Evolutionary conservation across 371 early-diverging fungal species (phyloP).

Genomic region (Actinomortierella ambigua): DNA sequence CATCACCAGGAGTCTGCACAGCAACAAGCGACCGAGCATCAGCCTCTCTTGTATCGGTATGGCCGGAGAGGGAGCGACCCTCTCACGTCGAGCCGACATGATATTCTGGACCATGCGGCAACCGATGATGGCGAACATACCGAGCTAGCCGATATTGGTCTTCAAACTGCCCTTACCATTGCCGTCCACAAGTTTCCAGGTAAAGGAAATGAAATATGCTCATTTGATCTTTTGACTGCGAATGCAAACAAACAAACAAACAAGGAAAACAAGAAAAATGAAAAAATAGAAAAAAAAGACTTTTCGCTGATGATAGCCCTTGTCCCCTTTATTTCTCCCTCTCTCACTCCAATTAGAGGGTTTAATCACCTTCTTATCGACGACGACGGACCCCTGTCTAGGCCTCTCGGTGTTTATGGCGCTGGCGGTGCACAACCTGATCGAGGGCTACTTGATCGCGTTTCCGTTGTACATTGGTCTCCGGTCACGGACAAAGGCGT

Average conservation of each 20-base stretch:
- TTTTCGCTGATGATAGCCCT: too few species aligned
- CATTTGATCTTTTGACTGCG: conserved; percentile 1
- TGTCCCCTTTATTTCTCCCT: too few species aligned
- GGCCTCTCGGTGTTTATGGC: conserved; percentile 77
- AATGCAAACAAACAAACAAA: background rate
- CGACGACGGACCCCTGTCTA: conserved; percentile 63
- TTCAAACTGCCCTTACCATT: conserved; percentile 82
- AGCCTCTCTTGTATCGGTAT: too few species aligned
- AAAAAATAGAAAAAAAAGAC: background rate
- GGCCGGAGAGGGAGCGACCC: too few species aligned
- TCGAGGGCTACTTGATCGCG: conserved; percentile 82
- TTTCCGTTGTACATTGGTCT: conserved; percentile 75
- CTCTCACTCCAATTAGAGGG: too few species aligned
- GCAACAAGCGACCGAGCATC: too few species aligned
- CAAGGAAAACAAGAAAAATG: background rate
- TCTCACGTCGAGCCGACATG: conserved; percentile 9
- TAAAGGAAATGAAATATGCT: conserved; percentile 15
- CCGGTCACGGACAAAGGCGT: conserved; percentile 60
- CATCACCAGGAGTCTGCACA: too few species aligned
- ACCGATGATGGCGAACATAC: conserved; percentile 43
- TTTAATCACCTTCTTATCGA: conserved; percentile 75
- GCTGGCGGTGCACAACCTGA: conserved; percentile 80
- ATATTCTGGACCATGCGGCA: conserved; percentile 33
- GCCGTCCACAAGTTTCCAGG: conserved; percentile 82
- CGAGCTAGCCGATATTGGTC: conserved; percentile 55